These are phyloP conservation scores for Plasmopara halstedii DNA, from an alignment of 352 stramenopile genomes.

Conservation along the genomic window DNA sequence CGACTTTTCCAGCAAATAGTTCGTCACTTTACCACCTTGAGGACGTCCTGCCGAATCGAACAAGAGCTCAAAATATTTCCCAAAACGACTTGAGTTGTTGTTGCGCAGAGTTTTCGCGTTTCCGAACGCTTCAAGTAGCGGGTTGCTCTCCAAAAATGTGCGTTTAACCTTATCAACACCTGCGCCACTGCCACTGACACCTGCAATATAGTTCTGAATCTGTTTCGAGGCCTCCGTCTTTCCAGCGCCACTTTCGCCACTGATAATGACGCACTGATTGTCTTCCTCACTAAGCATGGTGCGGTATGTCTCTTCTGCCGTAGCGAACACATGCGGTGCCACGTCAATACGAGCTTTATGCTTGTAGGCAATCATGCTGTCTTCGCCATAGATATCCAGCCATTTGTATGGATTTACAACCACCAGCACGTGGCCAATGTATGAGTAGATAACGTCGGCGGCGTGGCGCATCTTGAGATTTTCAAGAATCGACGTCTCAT, in stretches of 20 bases:
- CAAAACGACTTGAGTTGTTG: conserved; percentile 93
- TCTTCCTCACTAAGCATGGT: conserved; percentile 85
- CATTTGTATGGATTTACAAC: conserved; percentile 88
- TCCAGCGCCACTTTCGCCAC: conserved; percentile 72
- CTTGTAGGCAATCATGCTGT: conserved; percentile 72
- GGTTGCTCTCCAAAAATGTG: conserved; percentile 92
- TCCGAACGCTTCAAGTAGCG: conserved; percentile 93
- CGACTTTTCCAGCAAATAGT: conserved; percentile 91
- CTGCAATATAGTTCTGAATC: conserved; percentile 88
- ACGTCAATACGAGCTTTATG: conserved; percentile 86
- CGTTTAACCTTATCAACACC: conserved; percentile 85
- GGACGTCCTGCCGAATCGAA: conserved; percentile 83
- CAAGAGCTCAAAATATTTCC: conserved; percentile 93
- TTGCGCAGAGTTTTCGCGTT: conserved; percentile 95
- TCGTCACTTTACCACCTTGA: conserved; percentile 86
- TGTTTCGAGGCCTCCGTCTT: conserved; percentile 87
- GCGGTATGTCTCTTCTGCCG: conserved; percentile 79
- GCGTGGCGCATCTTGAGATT: conserved; percentile 86
- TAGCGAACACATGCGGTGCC: conserved; percentile 79
- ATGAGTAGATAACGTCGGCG: conserved; percentile 82
- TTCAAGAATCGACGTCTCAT: conserved; percentile 75
- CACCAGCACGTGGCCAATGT: conserved; percentile 84
- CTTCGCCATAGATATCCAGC: conserved; percentile 84
- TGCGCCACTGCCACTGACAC: conserved; percentile 63
- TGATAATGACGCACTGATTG: conserved; percentile 89